Percentiles rank a stretch among this genome's conserved stretches.
Conservation (phyloP, 1,139 yeast species). For the Taphrina betulina region DNA sequence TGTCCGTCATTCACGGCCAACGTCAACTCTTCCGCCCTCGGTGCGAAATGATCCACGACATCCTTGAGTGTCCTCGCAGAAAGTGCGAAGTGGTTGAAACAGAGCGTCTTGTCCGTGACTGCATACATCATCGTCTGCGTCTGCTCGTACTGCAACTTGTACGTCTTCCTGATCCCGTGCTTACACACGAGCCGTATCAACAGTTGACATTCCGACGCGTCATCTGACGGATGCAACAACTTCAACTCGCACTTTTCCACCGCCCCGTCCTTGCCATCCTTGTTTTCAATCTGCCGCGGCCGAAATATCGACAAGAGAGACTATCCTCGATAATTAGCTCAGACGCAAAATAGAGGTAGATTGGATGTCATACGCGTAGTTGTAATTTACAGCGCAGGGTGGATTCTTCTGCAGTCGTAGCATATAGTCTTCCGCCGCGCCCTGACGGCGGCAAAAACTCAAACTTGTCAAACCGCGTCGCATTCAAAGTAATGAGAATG, state of each 20-base stretch:
- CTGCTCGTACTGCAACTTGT: slow-evolving; percentile 40
- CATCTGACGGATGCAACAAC: slow-evolving; percentile 33
- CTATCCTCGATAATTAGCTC: slow-evolving; percentile 9
- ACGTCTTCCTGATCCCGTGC: slow-evolving; percentile 40
- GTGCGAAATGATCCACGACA: slow-evolving; percentile 42
- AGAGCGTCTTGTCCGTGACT: slow-evolving; percentile 36
- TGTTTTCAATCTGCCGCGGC: slow-evolving; percentile 28
- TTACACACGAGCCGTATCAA: slow-evolving; percentile 34
- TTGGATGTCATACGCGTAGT: slow-evolving; percentile 18
- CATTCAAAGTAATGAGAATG: slow-evolving; percentile 33
- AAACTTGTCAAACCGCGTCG: slow-evolving; percentile 29
- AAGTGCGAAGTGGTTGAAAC: slow-evolving; percentile 39
- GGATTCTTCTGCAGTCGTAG: background rate
- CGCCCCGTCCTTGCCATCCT: slow-evolving; percentile 37
- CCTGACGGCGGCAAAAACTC: slow-evolving; percentile 12
- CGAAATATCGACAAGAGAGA: slow-evolving; percentile 38
- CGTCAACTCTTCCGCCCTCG: slow-evolving; percentile 42
- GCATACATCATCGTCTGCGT: slow-evolving; percentile 39
- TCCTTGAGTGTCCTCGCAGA: slow-evolving; percentile 40
- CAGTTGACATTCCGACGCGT: slow-evolving; percentile 34
- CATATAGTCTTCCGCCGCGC: background rate
- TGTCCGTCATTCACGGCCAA: slow-evolving; percentile 38
- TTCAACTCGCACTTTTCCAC: slow-evolving; percentile 38
- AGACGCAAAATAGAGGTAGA: too few species aligned
- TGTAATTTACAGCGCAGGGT: slow-evolving; percentile 34